Conservation (phyloP, 1,139 yeast genomes). For the Candida mesenterica region DNA sequence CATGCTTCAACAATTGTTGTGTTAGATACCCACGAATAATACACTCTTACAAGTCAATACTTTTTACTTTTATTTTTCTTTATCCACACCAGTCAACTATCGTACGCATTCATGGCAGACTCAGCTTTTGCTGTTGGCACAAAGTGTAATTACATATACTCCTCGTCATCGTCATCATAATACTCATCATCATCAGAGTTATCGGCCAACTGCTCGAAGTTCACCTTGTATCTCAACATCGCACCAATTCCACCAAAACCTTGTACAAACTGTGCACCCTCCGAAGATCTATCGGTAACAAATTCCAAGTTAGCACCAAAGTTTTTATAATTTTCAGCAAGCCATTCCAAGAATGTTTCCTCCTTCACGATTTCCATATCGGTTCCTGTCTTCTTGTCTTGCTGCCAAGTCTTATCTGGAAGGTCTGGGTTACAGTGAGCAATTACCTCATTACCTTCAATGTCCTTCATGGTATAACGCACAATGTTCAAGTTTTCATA, state of each 20-base stretch:
- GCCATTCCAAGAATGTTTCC: slow-evolving; percentile 89
- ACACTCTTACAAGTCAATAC: too few relatives aligned
- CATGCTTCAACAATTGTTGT: too few relatives aligned
- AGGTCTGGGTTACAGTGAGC: slow-evolving; percentile 71
- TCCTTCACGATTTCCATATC: slow-evolving; percentile 88
- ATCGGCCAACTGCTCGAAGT: slow-evolving; percentile 90
- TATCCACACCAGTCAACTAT: too few relatives aligned
- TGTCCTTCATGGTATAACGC: slow-evolving; percentile 81
- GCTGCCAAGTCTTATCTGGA: slow-evolving; percentile 71
- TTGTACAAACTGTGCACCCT: slow-evolving; percentile 96
- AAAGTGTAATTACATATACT: slow-evolving; percentile 34
- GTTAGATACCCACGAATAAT: too few relatives aligned
- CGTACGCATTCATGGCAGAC: too few relatives aligned
- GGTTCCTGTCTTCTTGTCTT: slow-evolving; percentile 81
- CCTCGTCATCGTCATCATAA: slow-evolving; percentile 71
- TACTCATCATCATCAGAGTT: slow-evolving; percentile 86
- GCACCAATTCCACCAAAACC: slow-evolving; percentile 99
- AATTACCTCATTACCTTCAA: slow-evolving; percentile 75
- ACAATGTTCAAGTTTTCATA: slow-evolving; percentile 85
- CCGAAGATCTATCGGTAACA: slow-evolving; percentile 93
- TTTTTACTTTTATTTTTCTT: too few relatives aligned
- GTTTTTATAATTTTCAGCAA: slow-evolving; percentile 91
- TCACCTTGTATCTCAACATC: slow-evolving; percentile 89
- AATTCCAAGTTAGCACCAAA: slow-evolving; percentile 95
- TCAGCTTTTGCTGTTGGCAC: not conserved